Base-by-base conservation (phyloP, 257 asterid species). In the Penstemon eatonii region DNA sequence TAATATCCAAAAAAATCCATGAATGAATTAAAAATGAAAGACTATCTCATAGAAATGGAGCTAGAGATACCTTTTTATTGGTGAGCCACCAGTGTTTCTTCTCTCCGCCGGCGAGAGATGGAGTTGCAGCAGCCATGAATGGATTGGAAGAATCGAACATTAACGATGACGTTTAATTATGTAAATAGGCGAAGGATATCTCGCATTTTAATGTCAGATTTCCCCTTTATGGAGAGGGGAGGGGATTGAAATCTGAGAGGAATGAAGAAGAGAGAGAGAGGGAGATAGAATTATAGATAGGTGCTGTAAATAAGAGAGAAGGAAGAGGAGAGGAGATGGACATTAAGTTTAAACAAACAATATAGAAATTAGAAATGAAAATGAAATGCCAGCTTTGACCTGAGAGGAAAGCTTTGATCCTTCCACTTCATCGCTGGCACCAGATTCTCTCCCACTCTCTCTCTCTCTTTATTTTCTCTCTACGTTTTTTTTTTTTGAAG, bases 71-170 rank as follows among this genome's bases (percentile, higher is more conserved):
- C 15, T 15, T 49, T 9, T 12, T 5, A 12, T 89, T 91, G 70
- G 86, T 87, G 65, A 89, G 85, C 99, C 99, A 94, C 99, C 99
- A 94, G 80, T 86, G 96, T 64, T 83, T 91, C 86, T 70, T 87
- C 54, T 15, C 54, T 49, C 11, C 15, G 10, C 12, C 52, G 69
- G 85, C 52, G 67, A 65, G 74, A 46, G 81, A 72, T 39, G 88
- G 83, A 62, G 93, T 79, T 40, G 86, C 73, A 18, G 66, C 84
- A 46, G 99, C 86, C 97, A 91, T 89, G 61, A 75, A 73, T 41
- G 80, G 76, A 67, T 78, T 53, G 80, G 81, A 64, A 36, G 41
- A 77, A 63, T 78, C 87, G 55, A 75, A 81, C 86, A 81, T 74
- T 56, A 42, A 67, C 47, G 62, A 56, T 3, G 62, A 57, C 9